Conservation (phyloP, 2,329 filamentous ascomycete species). For the Truncatella angustata region DNA sequence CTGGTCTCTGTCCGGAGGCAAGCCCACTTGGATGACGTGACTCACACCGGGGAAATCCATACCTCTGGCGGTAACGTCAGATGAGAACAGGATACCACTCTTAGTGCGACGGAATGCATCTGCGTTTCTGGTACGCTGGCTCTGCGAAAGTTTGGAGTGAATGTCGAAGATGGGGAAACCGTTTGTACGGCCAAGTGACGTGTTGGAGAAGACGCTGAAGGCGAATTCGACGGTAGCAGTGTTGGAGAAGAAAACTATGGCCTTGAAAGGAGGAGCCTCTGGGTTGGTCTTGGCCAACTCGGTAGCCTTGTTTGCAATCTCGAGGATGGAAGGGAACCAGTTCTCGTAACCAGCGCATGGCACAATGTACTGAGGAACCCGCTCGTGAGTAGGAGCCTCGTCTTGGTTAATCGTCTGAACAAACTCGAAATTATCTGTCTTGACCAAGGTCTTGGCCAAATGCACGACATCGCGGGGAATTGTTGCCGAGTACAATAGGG, state of each 20-base stretch:
- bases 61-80: constrained; percentile 76
- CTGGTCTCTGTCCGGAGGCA: constrained; percentile 63
- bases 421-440: constrained; percentile 77
- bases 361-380: constrained; percentile 78
- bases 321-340: constrained; percentile 71
- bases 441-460: constrained; percentile 76
- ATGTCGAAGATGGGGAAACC: constrained; percentile 57
- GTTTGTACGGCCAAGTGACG: constrained; percentile 36
- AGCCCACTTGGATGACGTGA: constrained; percentile 73
- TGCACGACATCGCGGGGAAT: constrained; percentile 80
- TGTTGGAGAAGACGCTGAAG: constrained; percentile 51
- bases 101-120: constrained; percentile 66
- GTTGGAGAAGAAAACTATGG: constrained; percentile 88
- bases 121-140: constrained; percentile 65
- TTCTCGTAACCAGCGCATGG: constrained; percentile 70
- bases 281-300: constrained; percentile 38
- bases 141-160: constrained; percentile 75
- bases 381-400: constrained; percentile 81
- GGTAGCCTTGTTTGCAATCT: constrained; percentile 67
- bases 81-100: constrained; percentile 69
- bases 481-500: constrained; percentile 92
- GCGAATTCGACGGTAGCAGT: constrained; percentile 70
- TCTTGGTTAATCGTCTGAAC: constrained; percentile 83
- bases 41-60: constrained; percentile 82
- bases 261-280: constrained; percentile 72